Conservation (phyloP, 2,329 filamentous ascomycete species). For the Sclerotinia sclerotiorum region DNA sequence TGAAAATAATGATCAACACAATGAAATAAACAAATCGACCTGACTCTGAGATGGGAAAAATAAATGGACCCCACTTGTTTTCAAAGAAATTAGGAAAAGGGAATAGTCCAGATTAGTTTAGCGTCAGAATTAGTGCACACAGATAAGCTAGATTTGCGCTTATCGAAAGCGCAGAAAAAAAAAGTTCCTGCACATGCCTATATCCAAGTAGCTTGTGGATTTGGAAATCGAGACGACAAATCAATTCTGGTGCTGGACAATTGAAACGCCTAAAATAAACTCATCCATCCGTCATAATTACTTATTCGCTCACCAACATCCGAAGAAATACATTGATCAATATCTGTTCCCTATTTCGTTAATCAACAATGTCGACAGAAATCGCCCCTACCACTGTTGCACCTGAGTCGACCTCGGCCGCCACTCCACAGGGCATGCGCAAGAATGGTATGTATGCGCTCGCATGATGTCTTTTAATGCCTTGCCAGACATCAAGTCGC, state of each 20-base stretch:
- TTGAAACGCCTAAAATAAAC: neutral
- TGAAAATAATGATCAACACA: too few species aligned
- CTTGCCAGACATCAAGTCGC: neutral
- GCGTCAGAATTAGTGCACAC: neutral
- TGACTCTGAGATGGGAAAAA: neutral
- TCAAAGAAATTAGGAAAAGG: neutral
- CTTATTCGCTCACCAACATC: neutral
- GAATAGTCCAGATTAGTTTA: neutral
- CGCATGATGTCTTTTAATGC: neutral
- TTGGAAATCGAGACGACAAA: neutral
- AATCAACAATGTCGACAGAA: slow-evolving; percentile 34
- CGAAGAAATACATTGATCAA: neutral
- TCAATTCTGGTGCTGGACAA: neutral
- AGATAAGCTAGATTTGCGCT: slow-evolving; percentile 6
- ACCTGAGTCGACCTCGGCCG: neutral
- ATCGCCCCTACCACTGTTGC: slow-evolving; percentile 24
- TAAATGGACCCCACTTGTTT: neutral
- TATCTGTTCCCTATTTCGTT: neutral
- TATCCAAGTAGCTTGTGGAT: neutral
- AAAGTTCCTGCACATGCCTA: slow-evolving; percentile 9
- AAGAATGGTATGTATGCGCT: slow-evolving; percentile 66
- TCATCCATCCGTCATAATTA: neutral
- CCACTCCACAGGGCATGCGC: slow-evolving; percentile 59
- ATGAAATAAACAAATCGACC: too few species aligned
- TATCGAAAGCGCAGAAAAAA: slow-evolving; percentile 6